Evolutionary conservation across 139 green algal species (phyloP), one percentile per base, ranked within the genome.

Genomic region (Mesostigma viride): DNA sequence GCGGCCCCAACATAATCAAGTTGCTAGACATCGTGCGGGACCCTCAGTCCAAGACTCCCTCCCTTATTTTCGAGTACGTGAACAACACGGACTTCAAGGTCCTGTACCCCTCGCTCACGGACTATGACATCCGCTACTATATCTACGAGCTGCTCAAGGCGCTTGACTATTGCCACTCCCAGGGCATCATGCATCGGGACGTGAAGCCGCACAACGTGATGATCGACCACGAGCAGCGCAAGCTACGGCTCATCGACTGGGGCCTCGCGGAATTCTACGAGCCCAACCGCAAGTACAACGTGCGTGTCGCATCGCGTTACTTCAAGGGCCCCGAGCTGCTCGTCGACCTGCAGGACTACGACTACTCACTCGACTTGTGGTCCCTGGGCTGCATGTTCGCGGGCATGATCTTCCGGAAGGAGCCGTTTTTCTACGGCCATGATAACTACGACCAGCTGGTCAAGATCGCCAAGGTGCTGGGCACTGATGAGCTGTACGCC

Each of bases 371-470:
- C 56, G 94, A 99, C 81, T 83, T 99, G 83, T 99, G 94, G 94
- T 85, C 67, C 47, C 75, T 99, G 26, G 94, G 94, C 1, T 80
- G 73, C 65, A 80, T 83, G 77, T 78, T 83, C 44, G 77, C 77
- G 11, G 73, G 73, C 35, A 83, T 83, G 73, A 87, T 97, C 26
- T 98, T 96, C 78, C 81, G 88, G 28, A 95, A 95, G 74, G 90
- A 96, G 70, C 94, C 94, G n/a, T 99, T 99, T 81, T 99, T 99
- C 82, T 95, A 93, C 65, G 94, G 93, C 0, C 87, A 95, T 69
- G 93, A 98, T 83, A 98, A 99, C 79, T 95, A 96, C 71, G 92
- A 98, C 72, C 92, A 99, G 82, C 82, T 99, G 34, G 94, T 95
- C 44, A 98, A 98, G 79, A 98, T 98, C 67, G 90, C 89, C 67